A percentile compares a stretch with the other conserved stretches of the same genome.
Evolutionary conservation across 495 filamentous ascomycete species (phyloP).

Genomic region (Sphaerosporella brunnea): DNA sequence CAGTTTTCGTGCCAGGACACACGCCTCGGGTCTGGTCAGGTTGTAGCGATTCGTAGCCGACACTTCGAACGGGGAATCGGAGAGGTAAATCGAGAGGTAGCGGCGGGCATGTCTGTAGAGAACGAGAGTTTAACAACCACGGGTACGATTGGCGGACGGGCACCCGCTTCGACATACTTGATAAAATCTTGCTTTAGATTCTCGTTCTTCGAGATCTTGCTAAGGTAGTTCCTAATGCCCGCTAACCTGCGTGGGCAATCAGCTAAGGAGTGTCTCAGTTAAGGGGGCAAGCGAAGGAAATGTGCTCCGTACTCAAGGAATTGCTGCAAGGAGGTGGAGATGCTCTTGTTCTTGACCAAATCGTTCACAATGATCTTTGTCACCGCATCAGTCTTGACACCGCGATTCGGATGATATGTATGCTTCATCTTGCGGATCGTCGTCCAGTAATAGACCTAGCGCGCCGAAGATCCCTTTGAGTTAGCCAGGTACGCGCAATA

Average conservation of each 20-base stretch:
- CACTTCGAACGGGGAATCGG: constrained; percentile 87
- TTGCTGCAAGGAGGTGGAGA: constrained; percentile 47
- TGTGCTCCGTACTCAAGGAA: constrained; percentile 48
- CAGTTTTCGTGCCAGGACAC: constrained; percentile 59
- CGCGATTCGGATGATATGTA: constrained; percentile 67
- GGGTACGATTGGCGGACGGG: neutral
- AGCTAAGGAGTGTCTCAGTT: neutral
- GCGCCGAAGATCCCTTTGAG: neutral
- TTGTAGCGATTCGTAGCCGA: constrained; percentile 90
- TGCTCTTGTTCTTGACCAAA: constrained; percentile 57
- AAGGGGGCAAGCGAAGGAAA: neutral
- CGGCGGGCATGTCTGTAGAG: constrained; percentile 72
- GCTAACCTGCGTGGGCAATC: constrained; percentile 9
- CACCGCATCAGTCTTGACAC: constrained; percentile 64
- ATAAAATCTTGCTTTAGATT: constrained; percentile 74
- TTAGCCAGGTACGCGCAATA: constrained; percentile 8
- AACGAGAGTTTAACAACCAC: constrained; percentile 21
- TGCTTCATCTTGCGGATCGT: constrained; percentile 84
- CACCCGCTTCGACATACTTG: constrained; percentile 16
- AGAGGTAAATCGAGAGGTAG: constrained; percentile 82
- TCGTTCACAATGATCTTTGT: constrained; percentile 57
- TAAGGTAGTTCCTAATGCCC: constrained; percentile 38
- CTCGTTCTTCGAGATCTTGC: constrained; percentile 44
- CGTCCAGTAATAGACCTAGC: constrained; percentile 84
- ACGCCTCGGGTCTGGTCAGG: constrained; percentile 72